Evolutionary conservation across 352 stramenopile genomes (phyloP), one percentile per base, ranked within the genome.

Genomic region (Thalassiosira livingstoniorum): DNA sequence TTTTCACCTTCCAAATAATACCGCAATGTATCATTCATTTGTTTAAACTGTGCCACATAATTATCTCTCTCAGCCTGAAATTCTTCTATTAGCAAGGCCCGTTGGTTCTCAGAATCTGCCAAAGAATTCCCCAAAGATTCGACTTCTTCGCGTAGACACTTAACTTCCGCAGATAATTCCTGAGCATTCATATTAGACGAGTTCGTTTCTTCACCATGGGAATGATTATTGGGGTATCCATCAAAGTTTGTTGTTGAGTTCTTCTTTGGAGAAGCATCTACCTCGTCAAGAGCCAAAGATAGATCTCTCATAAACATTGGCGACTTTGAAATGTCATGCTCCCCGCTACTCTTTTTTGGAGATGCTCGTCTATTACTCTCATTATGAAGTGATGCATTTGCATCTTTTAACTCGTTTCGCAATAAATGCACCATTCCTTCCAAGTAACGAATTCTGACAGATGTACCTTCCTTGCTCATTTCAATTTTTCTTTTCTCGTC

Each of bases 11-110:
- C n/a, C 25, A 78, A 42, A 45, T 75, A 61, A 27, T 69, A 39
- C n/a, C 70, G 77, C 58, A 85, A 65, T 39, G 73, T 15, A 39
- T 78, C 71, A 73, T 67, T 81, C 43, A 85, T 63, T 53, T 77
- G 42, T 58, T 74, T 54, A 37, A 78, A 85, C 35, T 85, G 78
- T 21, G 23, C 2, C 31, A 85, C 75, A 70, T 80, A 78, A 25
- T 78, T 69, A 4, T 69, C 35, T 53, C 78, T 67, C 53, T 85
- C 78, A 13, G 29, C 29, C 47, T 85, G 78, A 51, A 81, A 85
- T 31, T 78, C 71, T 0, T 85, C 78, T n/a, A 85, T 39, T 15
- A 70, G 13, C 21, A 61, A 29, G 23, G 75, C 75, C 34, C 75
- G 55, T 83, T 43, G 29, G 47, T 34, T 76, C 65, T 86, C 78